Base-by-base conservation (phyloP, 2,329 filamentous ascomycete species). In the Colletotrichum lentis region DNA sequence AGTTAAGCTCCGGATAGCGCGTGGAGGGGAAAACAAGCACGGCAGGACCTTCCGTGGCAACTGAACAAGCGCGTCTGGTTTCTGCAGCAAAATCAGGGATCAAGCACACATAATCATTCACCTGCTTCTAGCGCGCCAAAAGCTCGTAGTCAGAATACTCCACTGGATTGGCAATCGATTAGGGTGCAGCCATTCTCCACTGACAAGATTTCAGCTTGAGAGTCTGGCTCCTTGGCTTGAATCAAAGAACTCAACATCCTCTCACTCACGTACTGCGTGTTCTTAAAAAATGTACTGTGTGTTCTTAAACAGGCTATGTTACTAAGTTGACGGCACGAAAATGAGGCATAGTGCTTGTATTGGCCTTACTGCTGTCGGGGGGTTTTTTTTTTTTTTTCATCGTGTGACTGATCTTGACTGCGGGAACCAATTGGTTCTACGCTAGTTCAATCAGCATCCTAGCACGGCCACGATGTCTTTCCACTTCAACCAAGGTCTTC, bases 1-100 rank as follows among this genome's bases (percentile, higher is more conserved):
- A 68, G 65, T 62, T 65, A 60, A 65, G 49, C 55, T 68, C 65
- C 62, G 62, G 52, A 27, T 58, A 37, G 37, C 20, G 66, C 50
- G 27, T 46, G 31, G 53, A 31, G 27, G 61, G 43, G 62, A 55
- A 27, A 5, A 7, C 16, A 50, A 37, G n/a, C 31, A 22, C 12
- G 37, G 44, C 18, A 18, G 24, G 18, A n/a, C 27, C 27, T 31
- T 7, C n/a, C 10, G 41, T 43, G 27, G n/a, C 41, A 14, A 14
- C 55, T 53, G 50, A 37, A 10, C n/a, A 53, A 53, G 12, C 27
- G 50, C 50, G n/a, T 1, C n/a, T 37, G 31, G 31, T 14, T 20
- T 53, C 50, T 53, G 50, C 37, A 24, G 53, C 22, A 43, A 56
- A 56, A 56, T 18, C 53, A 56, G 16, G 53, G 53, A 56, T 43